A percentile compares a stretch with the other conserved stretches of the same genome.
These are phyloP conservation scores for Oenanthe javanica DNA, from an alignment of 140 eudicot species.

Conservation along the genomic window DNA sequence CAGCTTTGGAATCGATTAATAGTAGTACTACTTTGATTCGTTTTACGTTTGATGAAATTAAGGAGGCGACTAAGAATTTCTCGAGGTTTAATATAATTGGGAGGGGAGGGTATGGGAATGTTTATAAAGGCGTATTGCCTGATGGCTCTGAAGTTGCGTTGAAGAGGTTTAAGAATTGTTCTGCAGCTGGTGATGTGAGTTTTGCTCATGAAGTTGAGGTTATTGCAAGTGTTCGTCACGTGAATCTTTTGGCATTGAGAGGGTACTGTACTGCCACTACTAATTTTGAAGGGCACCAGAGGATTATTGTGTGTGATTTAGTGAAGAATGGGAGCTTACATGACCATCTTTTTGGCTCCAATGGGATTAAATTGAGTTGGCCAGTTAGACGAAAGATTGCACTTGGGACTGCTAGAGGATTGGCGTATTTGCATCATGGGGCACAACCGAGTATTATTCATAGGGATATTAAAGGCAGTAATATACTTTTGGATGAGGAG, in stretches of 20 bases:
- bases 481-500: constrained; percentile 64
- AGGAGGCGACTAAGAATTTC: constrained; percentile 66
- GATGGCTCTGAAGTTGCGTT: constrained; percentile 72
- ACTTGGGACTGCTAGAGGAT: constrained; percentile 69
- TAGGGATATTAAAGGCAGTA: constrained; percentile 79
- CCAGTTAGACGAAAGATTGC: constrained; percentile 62
- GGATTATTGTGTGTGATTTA: constrained; percentile 76
- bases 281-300: constrained; percentile 59
- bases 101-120: constrained; percentile 91
- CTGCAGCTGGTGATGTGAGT: constrained; percentile 64
- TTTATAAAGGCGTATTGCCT: constrained; percentile 62
- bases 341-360: constrained; percentile 57
- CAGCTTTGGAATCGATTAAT: constrained; percentile 46
- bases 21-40: constrained; percentile 53
- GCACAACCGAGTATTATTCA: constrained; percentile 74
- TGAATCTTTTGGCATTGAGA: constrained; percentile 59
- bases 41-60: constrained; percentile 63
- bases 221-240: constrained; percentile 82
- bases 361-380: constrained; percentile 45
- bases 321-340: constrained; percentile 78
- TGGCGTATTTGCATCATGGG: constrained; percentile 73
- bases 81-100: constrained; percentile 62
- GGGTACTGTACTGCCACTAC: constrained; percentile 86
- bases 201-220: constrained; percentile 85
- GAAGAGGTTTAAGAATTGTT: constrained; percentile 82